Evolutionary conservation across 2,329 filamentous ascomycete species (phyloP), one percentile per base, ranked within the genome.

Genomic region (Pyricularia grisea): DNA sequence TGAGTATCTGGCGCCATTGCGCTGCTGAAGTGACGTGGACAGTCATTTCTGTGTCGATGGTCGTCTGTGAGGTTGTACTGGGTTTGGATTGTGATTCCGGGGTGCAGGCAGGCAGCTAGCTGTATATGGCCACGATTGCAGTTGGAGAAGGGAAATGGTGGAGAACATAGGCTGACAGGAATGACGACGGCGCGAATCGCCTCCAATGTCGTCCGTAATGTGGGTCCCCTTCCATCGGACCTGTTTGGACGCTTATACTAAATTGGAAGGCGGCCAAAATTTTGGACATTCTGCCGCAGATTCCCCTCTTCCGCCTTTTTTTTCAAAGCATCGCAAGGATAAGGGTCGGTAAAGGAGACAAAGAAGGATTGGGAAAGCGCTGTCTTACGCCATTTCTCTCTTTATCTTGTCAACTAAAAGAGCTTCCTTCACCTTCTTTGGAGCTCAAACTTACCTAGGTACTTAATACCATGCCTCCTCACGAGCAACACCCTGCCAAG

Each of bases 1-100:
- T 85, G 66, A 97, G 84, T 68, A 94, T 82, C 72, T 86, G 85
- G 75, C 87, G 87, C 83, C 94, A 95, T 79, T 96, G 88, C 73
- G 84, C 81, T 17, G 85, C 79, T 1, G 91, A 94, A 70, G 82
- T 81, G 74, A 94, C 89, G 70, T 81, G 83, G 66, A 87, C 79
- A 28, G 81, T 80, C 84, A 87, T 83, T 83, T 66, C 25, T 79
- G 14, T 65, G 20, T 66, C 14, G 33, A 30, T 27, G 33, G 58
- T 36, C 36, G 58, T 50, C 12, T 65, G 42, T 66, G 33, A 23
- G 17, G n/a, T 23, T 66, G 23, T 66, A 42, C 27, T 67, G 31
- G 23, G 42, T n/a, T 55, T n/a, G 20, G 42, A 2, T 55, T 55
- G 42, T 20, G 42, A 55, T 20, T 55, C 42, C 9, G 42, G 42